Conservation (phyloP, 1,284 basidiomycete genomes). For the Naganishia albida region DNA sequence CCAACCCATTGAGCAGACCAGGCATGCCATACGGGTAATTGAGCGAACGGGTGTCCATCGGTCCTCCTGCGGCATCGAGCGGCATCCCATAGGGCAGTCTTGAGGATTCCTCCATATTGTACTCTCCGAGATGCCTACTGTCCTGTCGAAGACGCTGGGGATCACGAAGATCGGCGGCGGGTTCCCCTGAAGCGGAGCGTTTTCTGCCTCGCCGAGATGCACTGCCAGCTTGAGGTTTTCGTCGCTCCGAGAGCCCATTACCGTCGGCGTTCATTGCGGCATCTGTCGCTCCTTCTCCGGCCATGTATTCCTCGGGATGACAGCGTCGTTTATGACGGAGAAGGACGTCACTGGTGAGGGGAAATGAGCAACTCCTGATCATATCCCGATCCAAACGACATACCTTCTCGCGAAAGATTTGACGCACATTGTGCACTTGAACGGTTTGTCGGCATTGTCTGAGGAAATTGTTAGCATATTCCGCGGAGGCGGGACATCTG, state of each 20-base stretch:
- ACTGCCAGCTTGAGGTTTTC: slow-evolving; percentile 8
- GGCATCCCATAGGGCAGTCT: slow-evolving; percentile 20
- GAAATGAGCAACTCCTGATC: slow-evolving; percentile 1
- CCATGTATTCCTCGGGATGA: slow-evolving; percentile 42
- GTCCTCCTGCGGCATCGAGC: slow-evolving; percentile 7
- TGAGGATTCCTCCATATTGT: slow-evolving; percentile 15
- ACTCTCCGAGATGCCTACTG: slow-evolving; percentile 3
- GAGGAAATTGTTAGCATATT: slow-evolving; percentile 8
- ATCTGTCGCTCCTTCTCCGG: slow-evolving; percentile 20
- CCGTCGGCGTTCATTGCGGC: not conserved
- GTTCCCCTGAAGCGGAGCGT: slow-evolving; percentile 14
- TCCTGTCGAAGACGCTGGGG: slow-evolving; percentile 12
- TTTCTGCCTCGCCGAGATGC: slow-evolving; percentile 10
- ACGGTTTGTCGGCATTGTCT: slow-evolving; percentile 54
- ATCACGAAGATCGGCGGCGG: slow-evolving; percentile 6
- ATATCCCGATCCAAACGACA: slow-evolving; percentile 15
- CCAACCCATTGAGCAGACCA: slow-evolving; percentile 14
- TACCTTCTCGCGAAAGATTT: slow-evolving; percentile 55
- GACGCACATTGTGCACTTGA: slow-evolving; percentile 52
- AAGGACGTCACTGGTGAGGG: slow-evolving; percentile 50
- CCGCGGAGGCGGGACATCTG: not conserved
- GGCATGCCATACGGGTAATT: slow-evolving; percentile 27
- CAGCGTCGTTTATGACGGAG: slow-evolving; percentile 54
- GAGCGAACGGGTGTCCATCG: slow-evolving; percentile 17
- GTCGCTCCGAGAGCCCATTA: not conserved